Conservation (phyloP, 192 early-diverging fungal genomes). For the Chytriomyces confervae region DNA sequence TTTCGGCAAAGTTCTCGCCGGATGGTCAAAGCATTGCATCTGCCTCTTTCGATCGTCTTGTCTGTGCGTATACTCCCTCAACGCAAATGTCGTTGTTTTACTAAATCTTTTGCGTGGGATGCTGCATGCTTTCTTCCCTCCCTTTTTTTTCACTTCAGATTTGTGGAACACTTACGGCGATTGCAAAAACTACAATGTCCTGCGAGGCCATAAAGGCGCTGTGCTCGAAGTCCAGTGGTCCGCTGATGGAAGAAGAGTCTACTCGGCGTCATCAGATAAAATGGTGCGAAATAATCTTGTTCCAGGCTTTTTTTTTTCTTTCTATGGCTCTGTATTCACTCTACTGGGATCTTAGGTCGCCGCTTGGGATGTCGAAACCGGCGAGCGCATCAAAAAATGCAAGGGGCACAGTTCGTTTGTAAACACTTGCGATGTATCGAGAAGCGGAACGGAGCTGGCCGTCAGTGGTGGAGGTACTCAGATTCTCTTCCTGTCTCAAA, state of each 20-base stretch:
- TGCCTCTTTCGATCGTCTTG: slow-evolving; percentile 78
- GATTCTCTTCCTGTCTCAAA: not conserved
- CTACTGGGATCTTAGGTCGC: slow-evolving; percentile 37
- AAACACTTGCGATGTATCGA: slow-evolving; percentile 77
- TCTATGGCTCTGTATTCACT: not conserved
- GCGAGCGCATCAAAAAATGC: slow-evolving; percentile 79
- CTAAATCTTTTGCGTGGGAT: not conserved
- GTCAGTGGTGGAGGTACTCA: slow-evolving; percentile 64
- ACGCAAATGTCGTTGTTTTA: not conserved
- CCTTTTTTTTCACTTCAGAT: slow-evolving; percentile 36
- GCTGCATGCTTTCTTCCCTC: slow-evolving; percentile 49
- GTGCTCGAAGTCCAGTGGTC: slow-evolving; percentile 93
- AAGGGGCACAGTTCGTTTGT: slow-evolving; percentile 83
- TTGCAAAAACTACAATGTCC: slow-evolving; percentile 82
- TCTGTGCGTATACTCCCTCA: slow-evolving; percentile 62
- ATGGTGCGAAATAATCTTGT: slow-evolving; percentile 25
- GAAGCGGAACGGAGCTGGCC: slow-evolving; percentile 76
- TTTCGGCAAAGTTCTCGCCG: slow-evolving; percentile 84
- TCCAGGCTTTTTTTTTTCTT: not conserved
- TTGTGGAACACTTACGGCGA: slow-evolving; percentile 95
- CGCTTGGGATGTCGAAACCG: slow-evolving; percentile 84
- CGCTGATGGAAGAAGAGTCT: slow-evolving; percentile 75
- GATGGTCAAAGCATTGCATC: slow-evolving; percentile 84
- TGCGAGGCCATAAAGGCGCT: slow-evolving; percentile 86
- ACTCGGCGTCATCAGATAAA: slow-evolving; percentile 83